A percentile compares a stretch with the other conserved stretches of the same genome.
Evolutionary conservation across 2,329 filamentous ascomycete species (phyloP).

Genomic region (Rutstroemia sp.): DNA sequence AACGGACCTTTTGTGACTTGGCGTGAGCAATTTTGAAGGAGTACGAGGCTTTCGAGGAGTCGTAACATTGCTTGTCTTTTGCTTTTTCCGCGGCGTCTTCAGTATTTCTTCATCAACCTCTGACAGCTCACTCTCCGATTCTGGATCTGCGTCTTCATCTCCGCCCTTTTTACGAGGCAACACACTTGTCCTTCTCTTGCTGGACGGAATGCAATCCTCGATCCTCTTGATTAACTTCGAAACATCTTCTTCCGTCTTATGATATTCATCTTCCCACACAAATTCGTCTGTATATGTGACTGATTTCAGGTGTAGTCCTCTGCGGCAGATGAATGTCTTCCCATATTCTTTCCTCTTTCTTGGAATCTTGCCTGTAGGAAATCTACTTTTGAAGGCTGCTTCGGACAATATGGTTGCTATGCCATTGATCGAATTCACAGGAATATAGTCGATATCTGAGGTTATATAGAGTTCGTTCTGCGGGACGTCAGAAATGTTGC

Average conservation of each 20-base stretch:
- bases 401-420: slow-evolving; percentile 75
- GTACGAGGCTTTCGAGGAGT: slow-evolving; percentile 33
- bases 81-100: slow-evolving; percentile 49
- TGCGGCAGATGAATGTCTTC: slow-evolving; percentile 82
- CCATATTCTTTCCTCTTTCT: slow-evolving; percentile 67
- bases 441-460: slow-evolving; percentile 77
- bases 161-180: slow-evolving; percentile 10
- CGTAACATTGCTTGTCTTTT: slow-evolving; percentile 38
- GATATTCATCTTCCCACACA: slow-evolving; percentile 79
- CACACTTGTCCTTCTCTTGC: slow-evolving; percentile 41
- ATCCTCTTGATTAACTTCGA: slow-evolving; percentile 35
- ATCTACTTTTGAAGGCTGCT: slow-evolving; percentile 56
- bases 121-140: slow-evolving; percentile 20
- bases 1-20: slow-evolving; percentile 52
- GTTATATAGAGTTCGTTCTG: slow-evolving; percentile 91
- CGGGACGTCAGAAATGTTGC: slow-evolving; percentile 14
- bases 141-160: slow-evolving; percentile 17
- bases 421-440: slow-evolving; percentile 82
- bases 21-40: slow-evolving; percentile 42
- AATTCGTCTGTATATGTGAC: slow-evolving; percentile 91
- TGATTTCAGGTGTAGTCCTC: slow-evolving; percentile 83
- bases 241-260: slow-evolving; percentile 26
- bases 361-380: slow-evolving; percentile 69
- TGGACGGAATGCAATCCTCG: slow-evolving; percentile 64
- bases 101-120: slow-evolving; percentile 6